These are phyloP conservation scores for Aspergillus flavus DNA, from an alignment of 2,329 filamentous ascomycete species.

Conservation along the genomic window DNA sequence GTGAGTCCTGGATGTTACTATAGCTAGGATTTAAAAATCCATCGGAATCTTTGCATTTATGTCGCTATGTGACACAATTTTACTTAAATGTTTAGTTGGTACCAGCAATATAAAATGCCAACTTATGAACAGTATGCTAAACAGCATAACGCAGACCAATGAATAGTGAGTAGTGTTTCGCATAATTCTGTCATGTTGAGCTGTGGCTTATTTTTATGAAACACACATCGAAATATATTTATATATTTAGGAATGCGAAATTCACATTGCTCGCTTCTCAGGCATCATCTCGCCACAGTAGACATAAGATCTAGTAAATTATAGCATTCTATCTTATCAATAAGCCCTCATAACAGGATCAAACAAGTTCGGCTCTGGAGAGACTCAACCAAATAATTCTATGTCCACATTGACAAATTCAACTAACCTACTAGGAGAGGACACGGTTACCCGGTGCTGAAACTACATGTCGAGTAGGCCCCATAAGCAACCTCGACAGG, in stretches of 20 bases:
- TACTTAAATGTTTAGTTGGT: not conserved
- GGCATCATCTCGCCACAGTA: not conserved
- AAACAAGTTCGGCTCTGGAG: not conserved
- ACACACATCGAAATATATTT: not conserved
- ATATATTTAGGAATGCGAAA: not conserved
- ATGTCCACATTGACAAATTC: not conserved
- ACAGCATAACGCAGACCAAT: not conserved
- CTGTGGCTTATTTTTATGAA: too few species aligned
- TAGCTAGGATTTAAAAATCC: not conserved
- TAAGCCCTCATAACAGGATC: not conserved
- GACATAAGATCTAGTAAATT: not conserved
- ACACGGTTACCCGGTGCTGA: too few species aligned
- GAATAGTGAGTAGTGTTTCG: not conserved
- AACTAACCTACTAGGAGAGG: not conserved
- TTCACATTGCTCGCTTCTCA: not conserved
- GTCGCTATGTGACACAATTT: not conserved
- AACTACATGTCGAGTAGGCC: not conserved
- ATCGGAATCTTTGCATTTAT: not conserved
- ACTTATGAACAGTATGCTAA: not conserved
- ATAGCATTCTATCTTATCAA: not conserved
- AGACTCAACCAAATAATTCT: not conserved
- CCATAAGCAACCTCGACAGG: not conserved
- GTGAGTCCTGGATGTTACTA: not conserved
- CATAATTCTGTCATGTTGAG: not conserved
- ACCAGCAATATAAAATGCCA: not conserved